Evolutionary conservation across 176 grass and related monocot genomes (phyloP), one percentile per base, ranked within the genome.

Genomic region (Hordeum marinum): DNA sequence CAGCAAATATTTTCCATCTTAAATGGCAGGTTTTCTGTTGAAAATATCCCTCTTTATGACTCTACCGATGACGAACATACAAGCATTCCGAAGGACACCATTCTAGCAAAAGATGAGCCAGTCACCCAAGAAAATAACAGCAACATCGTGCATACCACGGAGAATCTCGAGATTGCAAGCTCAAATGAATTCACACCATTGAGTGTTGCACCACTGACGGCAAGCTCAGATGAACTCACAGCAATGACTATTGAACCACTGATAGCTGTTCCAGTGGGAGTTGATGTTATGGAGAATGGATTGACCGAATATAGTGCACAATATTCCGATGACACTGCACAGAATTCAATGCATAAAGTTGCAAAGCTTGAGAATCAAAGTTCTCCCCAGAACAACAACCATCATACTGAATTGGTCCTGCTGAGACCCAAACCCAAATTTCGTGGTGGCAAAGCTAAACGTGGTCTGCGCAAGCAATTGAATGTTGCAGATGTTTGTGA

Each of bases 1-100:
- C 6, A 61, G 2, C 61, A 81, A 83, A 17, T 85, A 54, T 46
- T 83, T 89, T 54, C 63, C 69, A 79, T 81, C 67, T 81, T 79
- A 85, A 70, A 68, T 80, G 26, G 68, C 74, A 99, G 93, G 80
- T 99, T 91, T 85, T 99, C 96, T 80, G 93, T 99, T 89, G 96
- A 99, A 80, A 96, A 99, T 89, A 85, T 99, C 61, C 96, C 93
- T 72, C 90, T 99, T 55, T 99, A 99, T 89, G 96, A 99, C 90
- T 99, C 96, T 82, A 84, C 92, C 57, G 96, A 99, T 76, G 96
- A 99, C 11, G 90, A 88, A 78, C 96, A 84, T 63, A 87, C 84
- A 39, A 94, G 93, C 76, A 75, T 87, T 84, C 88, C 77, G 71
- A 90, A 86, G 66, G 88, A 81, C 63, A 92, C 94, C 63, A 67